Percentiles rank a stretch among this genome's conserved stretches.
Conservation (phyloP, 2,329 filamentous ascomycete genomes). For the Colletotrichum tanaceti region DNA sequence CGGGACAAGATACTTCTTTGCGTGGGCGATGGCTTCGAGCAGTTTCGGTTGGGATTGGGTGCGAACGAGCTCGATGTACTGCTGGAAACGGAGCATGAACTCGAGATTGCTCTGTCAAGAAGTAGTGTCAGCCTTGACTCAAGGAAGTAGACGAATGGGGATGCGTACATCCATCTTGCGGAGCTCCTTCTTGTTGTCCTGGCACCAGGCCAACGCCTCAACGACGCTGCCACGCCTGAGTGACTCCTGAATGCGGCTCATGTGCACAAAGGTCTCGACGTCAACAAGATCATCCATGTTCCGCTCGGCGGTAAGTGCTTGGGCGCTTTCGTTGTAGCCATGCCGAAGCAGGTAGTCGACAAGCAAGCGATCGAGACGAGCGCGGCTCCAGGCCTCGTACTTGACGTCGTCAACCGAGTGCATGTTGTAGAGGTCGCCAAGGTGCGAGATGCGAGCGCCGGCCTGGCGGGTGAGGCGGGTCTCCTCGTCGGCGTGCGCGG, state of each 20-base stretch:
- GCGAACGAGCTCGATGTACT: slow-evolving; percentile 92
- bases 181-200: slow-evolving; percentile 91
- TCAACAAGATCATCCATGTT: slow-evolving; percentile 86
- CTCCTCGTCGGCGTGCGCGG: slow-evolving; percentile 82
- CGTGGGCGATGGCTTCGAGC: slow-evolving; percentile 82
- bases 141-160: background rate
- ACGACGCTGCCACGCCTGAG: slow-evolving; percentile 76
- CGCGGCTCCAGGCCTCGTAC: slow-evolving; percentile 90
- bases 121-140: slow-evolving; percentile 22
- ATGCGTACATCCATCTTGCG: slow-evolving; percentile 81
- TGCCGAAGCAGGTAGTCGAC: slow-evolving; percentile 92
- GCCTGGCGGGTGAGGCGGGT: slow-evolving; percentile 79
- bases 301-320: slow-evolving; percentile 78
- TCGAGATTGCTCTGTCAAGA: slow-evolving; percentile 79
- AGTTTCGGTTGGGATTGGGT: slow-evolving; percentile 72
- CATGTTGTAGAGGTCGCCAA: slow-evolving; percentile 84
- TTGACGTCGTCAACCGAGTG: slow-evolving; percentile 88
- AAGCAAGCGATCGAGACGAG: slow-evolving; percentile 82
- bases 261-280: slow-evolving; percentile 86
- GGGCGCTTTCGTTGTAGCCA: slow-evolving; percentile 83
- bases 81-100: slow-evolving; percentile 91
- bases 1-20: slow-evolving; percentile 81
- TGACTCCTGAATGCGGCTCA: slow-evolving; percentile 80
- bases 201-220: slow-evolving; percentile 90
- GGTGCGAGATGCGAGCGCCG: slow-evolving; percentile 80